phyloP scores from a whole-genome alignment of 495 filamentous ascomycete species.

The Aspergillus campestris region DNA sequence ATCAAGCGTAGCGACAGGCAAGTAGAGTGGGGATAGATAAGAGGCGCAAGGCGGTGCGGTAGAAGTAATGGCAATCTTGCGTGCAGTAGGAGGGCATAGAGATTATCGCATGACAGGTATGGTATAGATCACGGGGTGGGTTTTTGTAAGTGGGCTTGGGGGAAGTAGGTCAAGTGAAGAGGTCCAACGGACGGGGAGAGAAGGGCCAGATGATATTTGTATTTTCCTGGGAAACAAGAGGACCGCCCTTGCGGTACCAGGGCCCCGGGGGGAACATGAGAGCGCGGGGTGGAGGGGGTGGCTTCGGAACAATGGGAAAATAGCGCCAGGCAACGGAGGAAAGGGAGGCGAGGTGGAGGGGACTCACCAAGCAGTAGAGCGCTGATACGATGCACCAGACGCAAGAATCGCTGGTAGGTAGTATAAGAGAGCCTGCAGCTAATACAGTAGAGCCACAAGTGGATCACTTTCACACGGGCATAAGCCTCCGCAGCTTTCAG shows the following conservation, averaged over 20 bases:
- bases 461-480: constrained; percentile 6
- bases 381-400: too few species aligned
- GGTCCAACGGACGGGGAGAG: background rate
- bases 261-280: constrained; percentile 3
- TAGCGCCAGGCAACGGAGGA: constrained; percentile 9
- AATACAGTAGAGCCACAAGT: constrained; percentile 4
- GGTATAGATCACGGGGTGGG: constrained; percentile 8
- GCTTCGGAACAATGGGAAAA: constrained; percentile 12
- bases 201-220: background rate
- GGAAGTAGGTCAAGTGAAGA: background rate
- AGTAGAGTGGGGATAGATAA: constrained; percentile 69
- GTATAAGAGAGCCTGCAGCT: background rate
- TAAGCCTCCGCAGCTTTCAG: constrained; percentile 11
- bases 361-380: constrained; percentile 1
- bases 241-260: constrained; percentile 1
- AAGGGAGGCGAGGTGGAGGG: constrained; percentile 16
- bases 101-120: constrained; percentile 21
- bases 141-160: background rate
- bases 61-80: constrained; percentile 90
- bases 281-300: constrained; percentile 7
- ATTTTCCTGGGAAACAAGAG: background rate
- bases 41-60: constrained; percentile 75
- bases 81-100: constrained; percentile 73
- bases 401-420: too few species aligned
- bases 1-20: constrained; percentile 63